Base-by-base conservation (phyloP, 2,329 filamentous ascomycete genomes). In the Plenodomus biglobosus region DNA sequence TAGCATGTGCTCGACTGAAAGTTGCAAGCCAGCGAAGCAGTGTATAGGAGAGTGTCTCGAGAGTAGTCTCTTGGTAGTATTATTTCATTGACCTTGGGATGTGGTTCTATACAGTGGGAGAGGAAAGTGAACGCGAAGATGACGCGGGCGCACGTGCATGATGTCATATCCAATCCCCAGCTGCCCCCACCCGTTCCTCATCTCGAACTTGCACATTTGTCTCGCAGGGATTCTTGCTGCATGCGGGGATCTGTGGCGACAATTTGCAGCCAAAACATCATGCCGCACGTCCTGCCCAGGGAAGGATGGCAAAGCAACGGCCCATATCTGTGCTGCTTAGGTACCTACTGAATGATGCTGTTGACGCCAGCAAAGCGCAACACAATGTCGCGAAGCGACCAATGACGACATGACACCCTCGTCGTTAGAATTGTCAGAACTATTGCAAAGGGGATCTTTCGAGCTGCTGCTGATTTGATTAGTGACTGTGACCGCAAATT, bases 401-500 rank as follows among this genome's bases (percentile, higher is more conserved):
- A 32, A 11, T 32, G 27, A 32, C 27, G 15, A 3, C 27, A 32
- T 11, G 13, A 32, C 6, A 32, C 27, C 15, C 3, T 15, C 27
- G 15, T 32, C 27, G 8, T 11, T 8, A 3, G 6, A 32, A 3
- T 11, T 32, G 6, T 3, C 13, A 15, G 6, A 32, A 11, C 5
- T 11, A 32, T 8, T 32, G 13, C 11, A 3, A 11, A 15, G 13
- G 15, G 6, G 13, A 6, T 3, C 15, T 11, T 32, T 32, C 27
- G 27, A 32, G 27, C 27, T 8, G 49, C 38, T 38, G 27, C 13
- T 32, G 20, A 38, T 45, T 53, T 34, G 24, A 38, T 35, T 47
- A 11, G 46, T 50, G 37, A 41, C 44, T 30, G 36, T 38, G 22
- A 48, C 44, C 35, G 42, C 30, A 41, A 38, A 41, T 37, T 19